Base-by-base conservation (phyloP, 1,284 basidiomycete genomes). In the Naganishia albida region DNA sequence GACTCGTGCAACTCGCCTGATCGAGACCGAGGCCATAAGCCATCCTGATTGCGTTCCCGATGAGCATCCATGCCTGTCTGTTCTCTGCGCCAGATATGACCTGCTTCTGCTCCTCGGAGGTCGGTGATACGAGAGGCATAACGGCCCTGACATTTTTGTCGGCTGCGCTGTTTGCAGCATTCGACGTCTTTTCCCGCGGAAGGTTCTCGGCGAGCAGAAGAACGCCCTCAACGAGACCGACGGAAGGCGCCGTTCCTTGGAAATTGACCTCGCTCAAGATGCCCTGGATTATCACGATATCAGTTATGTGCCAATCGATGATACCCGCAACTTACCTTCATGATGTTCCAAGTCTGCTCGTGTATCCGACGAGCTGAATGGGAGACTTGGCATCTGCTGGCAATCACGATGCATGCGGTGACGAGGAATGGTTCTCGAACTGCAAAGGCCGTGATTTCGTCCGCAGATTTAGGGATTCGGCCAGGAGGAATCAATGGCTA, bases 361-460 rank as follows among this genome's bases (percentile, higher is more conserved):
- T 77, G 77, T 8, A 77, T 71, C 7, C 73, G 67, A 20, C 73
- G 66, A 69, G 77, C 74, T 4, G 70, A 71, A 6, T 70, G 68
- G 1, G 67, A 53, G 1, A 68, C 62, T 51, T 79, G 74, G 56
- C 77, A 72, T 13, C 78, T 72, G 62, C 75, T 77, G 1, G 79
- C 76, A 38, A 81, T 80, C 59, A 81, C 78, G 62, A 81, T 74
- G 63, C 80, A 76, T 3, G 78, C 76, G 2, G 79, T 75, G 15
- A 79, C 68, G 12, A 81, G 72, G 49, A 80, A 78, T 4, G 75
- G 72, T 67, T 81, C 81, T 38, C 77, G 76, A 18, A 66, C 60
- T 1, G 78, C 77, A 65, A 81, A 81, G 3, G 69, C 63, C 0
- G 76, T 75, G 6, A 81, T 73, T 28, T 78, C 72, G 3, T 74